Conservation (phyloP, 352 stramenopile species). For the Phytophthora capsici region DNA sequence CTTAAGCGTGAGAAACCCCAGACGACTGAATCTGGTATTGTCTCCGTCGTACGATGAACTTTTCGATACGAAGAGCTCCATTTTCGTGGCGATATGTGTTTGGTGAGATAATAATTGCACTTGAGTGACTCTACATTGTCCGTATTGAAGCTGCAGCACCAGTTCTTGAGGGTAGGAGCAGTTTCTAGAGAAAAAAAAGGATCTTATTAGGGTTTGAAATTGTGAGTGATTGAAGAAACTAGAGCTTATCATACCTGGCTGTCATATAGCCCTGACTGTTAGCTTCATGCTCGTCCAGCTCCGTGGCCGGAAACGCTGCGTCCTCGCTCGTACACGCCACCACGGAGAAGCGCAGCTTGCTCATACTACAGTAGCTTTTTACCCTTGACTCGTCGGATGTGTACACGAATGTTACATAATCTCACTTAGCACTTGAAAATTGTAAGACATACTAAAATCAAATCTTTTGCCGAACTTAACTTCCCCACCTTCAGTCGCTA, state of each 20-base stretch:
- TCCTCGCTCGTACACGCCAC: constrained; percentile 90
- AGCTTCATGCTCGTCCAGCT: constrained; percentile 85
- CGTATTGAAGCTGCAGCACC: constrained; percentile 80
- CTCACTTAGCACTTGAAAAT: too few relatives aligned
- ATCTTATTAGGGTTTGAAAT: constrained; percentile 6
- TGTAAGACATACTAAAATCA: too few relatives aligned
- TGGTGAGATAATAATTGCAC: constrained; percentile 93
- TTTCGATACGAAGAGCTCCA: constrained; percentile 91
- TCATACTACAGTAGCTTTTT: constrained; percentile 62
- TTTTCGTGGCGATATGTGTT: constrained; percentile 92
- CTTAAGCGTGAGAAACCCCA: constrained; percentile 89
- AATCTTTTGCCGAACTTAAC: too few relatives aligned
- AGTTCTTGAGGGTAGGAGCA: constrained; percentile 95
- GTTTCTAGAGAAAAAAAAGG: constrained; percentile 55
- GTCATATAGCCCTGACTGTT: constrained; percentile 80
- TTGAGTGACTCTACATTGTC: constrained; percentile 75
- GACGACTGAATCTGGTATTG: constrained; percentile 67
- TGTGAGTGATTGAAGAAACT: neutral
- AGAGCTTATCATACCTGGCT: constrained; percentile 48
- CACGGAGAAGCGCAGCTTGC: constrained; percentile 87
- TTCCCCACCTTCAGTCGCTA: constrained; percentile 14
- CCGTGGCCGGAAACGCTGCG: constrained; percentile 74
- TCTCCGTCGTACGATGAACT: constrained; percentile 40
- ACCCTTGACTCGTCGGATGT: neutral
- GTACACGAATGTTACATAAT: constrained; percentile 1